Evolutionary conservation across 2,329 filamentous ascomycete species (phyloP).

Genomic region (Aureobasidium sp.): DNA sequence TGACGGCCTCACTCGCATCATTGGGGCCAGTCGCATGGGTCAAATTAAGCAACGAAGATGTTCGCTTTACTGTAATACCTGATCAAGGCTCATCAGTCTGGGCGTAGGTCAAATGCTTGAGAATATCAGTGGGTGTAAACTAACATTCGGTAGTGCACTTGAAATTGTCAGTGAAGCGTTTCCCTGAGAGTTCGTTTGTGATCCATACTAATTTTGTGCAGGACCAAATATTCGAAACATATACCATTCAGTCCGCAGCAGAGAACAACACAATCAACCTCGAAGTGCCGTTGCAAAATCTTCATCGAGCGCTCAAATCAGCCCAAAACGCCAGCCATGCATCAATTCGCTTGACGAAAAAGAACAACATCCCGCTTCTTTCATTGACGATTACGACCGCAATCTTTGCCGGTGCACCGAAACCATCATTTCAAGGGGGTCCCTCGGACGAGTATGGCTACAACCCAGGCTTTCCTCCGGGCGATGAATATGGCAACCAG

Average conservation of each 20-base stretch:
- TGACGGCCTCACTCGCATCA: conserved; percentile 56
- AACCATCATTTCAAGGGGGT: neutral
- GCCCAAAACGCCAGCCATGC: conserved; percentile 75
- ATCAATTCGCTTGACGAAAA: conserved; percentile 85
- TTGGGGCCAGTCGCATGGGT: conserved; percentile 84
- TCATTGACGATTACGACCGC: conserved; percentile 83
- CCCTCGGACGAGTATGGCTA: neutral
- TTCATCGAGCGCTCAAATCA: conserved; percentile 87
- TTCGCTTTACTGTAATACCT: conserved; percentile 92
- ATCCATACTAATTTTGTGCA: conserved; percentile 20
- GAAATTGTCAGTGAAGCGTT: conserved; percentile 31
- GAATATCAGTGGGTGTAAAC: neutral
- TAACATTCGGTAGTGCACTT: conserved; percentile 31
- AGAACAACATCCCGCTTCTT: conserved; percentile 77
- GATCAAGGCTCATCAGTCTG: conserved; percentile 94
- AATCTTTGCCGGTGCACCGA: conserved; percentile 41
- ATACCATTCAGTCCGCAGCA: conserved; percentile 79
- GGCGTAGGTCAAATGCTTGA: conserved; percentile 56
- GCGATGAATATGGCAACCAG: neutral
- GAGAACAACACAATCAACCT: conserved; percentile 87
- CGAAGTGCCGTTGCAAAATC: conserved; percentile 79
- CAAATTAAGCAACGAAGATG: conserved; percentile 75
- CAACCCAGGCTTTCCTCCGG: neutral
- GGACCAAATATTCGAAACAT: conserved; percentile 80
- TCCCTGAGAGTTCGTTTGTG: neutral